Evolutionary conservation across 495 filamentous ascomycete genomes (phyloP), one percentile per base, ranked within the genome.

Genomic region (Cetradonia linearis): DNA sequence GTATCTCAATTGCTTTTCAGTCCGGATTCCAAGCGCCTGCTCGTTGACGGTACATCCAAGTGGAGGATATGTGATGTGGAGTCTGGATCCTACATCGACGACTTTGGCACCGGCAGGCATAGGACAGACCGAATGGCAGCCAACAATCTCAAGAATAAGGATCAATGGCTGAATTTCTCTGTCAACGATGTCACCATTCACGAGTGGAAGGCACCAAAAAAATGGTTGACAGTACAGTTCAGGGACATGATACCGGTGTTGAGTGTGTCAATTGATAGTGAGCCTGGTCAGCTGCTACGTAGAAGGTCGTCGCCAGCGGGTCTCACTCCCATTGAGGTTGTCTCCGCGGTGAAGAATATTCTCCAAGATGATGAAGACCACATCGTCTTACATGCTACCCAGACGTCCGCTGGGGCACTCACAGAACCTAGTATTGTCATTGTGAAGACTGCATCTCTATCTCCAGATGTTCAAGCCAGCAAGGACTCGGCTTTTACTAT

Each of bases 301-400:
- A 34, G 31, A 25, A 46, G 56, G 18, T 49, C 56, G 33, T 58
- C 40, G 5, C 56, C 42, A 2, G 56, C n/a, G 4, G 56, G 40
- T 3, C 5, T 48, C 2, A 25, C 28, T 31, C 28, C 31, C 9
- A 8, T 28, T 5, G 44, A 49, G 6, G 2, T 38, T 18, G n/a
- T 5, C 3, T 38, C 7, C 9, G 37, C 28, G 13, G 40, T 58
- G n/a, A n/a, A 47, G 6, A 18, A 30, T 8, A 34, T 58, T 10
- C 7, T 37, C 25, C 16, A 28, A 13, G 3, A 33, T 5, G 56
- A 58, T 28, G 23, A 23, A 18, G 23, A 37, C 1, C 30, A 49
- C 5, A 36, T 48, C 9, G 27, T 49, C 4, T 27, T 58, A 1
- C 56, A 49, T 20, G 37, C 31, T 2, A 49, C 31, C 23, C 31